Evolutionary conservation across 2,329 filamentous ascomycete genomes (phyloP), one percentile per base, ranked within the genome.

Genomic region (Epichloe hybrida): DNA sequence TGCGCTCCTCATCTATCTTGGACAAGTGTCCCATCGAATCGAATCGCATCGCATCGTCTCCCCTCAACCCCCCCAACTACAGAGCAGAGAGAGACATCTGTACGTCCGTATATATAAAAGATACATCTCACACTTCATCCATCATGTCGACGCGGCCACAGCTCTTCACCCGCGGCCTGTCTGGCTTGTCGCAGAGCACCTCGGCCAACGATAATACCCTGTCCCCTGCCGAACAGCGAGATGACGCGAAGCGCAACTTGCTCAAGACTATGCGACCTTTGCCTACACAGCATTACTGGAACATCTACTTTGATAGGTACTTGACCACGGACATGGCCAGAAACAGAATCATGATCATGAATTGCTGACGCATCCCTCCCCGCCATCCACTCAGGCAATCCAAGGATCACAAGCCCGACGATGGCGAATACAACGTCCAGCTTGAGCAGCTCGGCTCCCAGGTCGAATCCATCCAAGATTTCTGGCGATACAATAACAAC

Each of bases 401-500:
- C 57, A 74, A 73, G 57, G 72, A 75, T 38, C 65, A 68, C 58
- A 68, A 70, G 53, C 59, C 65, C 57, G 62, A 72, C 58, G 66
- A 66, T 53, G 65, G 66, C 55, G 65, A 68, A 56, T 81, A 80
- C 66, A 70, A 74, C 52, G 69, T 67, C 50, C 68, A 77, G 56
- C 75, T 84, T 44, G 79, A 83, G 63, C 74, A 81, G 69, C 74
- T 84, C 21, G 78, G 76, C 59, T 69, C 70, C 46, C 76, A 79
- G 67, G 83, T 90, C 66, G 85, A 87, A 71, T 87, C 84, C 20
- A 79, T 89, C 42, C 86, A 89, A 76, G 87, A 90, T 64, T 90
- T 90, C 66, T 89, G 86, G 81, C 79, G 84, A 54, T 85, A 88
- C 69, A 81, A 82, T 71, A 89, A 90, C 70, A 88, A 89, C 67